A percentile compares a stretch with the other conserved stretches of the same genome.
phyloP scores from a whole-genome alignment of 805 yeast genomes.

The Metschnikowia colocasiae region DNA sequence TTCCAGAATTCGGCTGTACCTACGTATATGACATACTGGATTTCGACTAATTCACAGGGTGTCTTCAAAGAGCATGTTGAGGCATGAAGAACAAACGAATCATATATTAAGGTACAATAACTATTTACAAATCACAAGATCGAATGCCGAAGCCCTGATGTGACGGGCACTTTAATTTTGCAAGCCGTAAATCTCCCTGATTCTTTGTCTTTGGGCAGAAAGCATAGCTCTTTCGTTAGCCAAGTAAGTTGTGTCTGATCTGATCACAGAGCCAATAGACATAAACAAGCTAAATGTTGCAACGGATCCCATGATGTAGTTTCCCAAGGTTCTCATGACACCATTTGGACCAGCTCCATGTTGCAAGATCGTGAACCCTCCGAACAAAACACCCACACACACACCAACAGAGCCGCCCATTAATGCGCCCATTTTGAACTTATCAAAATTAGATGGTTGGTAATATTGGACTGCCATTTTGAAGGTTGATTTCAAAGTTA shows the following conservation, averaged over 20 bases:
- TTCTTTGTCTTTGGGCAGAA: constrained; percentile 16
- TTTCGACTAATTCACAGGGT: background rate
- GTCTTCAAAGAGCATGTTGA: background rate
- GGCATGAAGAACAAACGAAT: background rate
- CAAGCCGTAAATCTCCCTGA: constrained; percentile 19
- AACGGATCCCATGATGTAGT: constrained; percentile 93
- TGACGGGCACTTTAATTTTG: constrained; percentile 3
- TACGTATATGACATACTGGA: constrained; percentile 43
- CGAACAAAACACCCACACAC: constrained; percentile 91
- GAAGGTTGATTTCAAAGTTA: background rate
- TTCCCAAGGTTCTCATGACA: constrained; percentile 92
- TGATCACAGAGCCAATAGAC: constrained; percentile 91
- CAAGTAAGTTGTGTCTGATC: constrained; percentile 56
- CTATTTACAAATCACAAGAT: constrained; percentile 1
- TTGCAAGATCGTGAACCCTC: constrained; percentile 85
- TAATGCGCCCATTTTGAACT: constrained; percentile 96
- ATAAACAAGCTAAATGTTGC: constrained; percentile 95
- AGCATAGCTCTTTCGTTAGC: constrained; percentile 20
- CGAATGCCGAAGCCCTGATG: background rate
- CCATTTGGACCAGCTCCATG: constrained; percentile 99
- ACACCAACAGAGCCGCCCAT: constrained; percentile 95
- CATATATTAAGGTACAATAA: background rate
- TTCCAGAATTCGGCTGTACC: constrained; percentile 77
- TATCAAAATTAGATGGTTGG: constrained; percentile 86
- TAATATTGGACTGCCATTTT: constrained; percentile 24